Evolutionary conservation across 768 basidiomycete genomes (phyloP), one percentile per base, ranked within the genome.

Genomic region (Calocybe cyanea): DNA sequence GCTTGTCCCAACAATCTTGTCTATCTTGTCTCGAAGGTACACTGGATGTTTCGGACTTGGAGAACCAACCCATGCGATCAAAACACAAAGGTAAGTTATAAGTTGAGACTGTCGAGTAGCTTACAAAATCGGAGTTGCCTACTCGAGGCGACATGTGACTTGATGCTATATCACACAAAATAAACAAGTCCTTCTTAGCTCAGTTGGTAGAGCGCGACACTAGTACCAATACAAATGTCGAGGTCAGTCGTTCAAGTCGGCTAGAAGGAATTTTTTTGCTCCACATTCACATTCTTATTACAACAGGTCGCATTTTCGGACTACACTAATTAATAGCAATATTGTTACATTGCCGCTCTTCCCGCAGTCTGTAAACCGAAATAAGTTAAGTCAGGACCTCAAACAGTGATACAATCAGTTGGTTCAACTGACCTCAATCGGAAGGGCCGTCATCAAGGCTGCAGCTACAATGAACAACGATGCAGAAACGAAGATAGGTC

Each of bases 1-100:
- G 71, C 15, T 70, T 65, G 24, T 87, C 83, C 93, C 93, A 98
- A 67, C 94, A 98, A 48, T 75, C 75, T 52, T 84, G 70, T 6
- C 94, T 78, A 55, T 88, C 82, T 59, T 84, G 69, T 32, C 87
- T 68, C 2, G 76, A 76, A 1, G 71, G 60, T 13, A 64, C 55
- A 4, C 68, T 46, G 77, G 70, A 18, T 60, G 43, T 49, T 65
- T 70, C 28, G 61, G 58, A 47, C 52, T 61, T 54, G 6, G 58
- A 61, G 57, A 73, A 71, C 72, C 70, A 76, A 41, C 68, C 68
- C 74, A 73, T 74, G 43, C n/a, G n/a, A n/a, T n/a, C n/a, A n/a
- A n/a, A n/a, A n/a, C n/a, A n/a, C n/a, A n/a, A n/a, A n/a, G n/a
- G n/a, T n/a, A n/a, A n/a, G n/a, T n/a, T n/a, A n/a, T n/a, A n/a